Percentiles rank a stretch among this genome's conserved stretches.
These are phyloP conservation scores for Citrus maxima DNA, from an alignment of 345 rosid genomes.

Conservation along the genomic window DNA sequence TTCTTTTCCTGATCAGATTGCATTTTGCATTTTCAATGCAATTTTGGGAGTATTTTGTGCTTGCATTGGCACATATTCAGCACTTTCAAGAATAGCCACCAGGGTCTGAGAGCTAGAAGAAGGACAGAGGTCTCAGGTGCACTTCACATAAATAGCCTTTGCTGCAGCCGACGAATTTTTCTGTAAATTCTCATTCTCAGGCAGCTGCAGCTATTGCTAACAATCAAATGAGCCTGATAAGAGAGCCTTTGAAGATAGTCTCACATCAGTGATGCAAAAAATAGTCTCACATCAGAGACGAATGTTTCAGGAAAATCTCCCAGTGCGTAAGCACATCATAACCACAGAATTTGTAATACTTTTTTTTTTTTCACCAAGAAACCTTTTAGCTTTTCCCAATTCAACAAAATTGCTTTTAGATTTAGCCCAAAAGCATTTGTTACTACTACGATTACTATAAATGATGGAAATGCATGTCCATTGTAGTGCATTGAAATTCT, in stretches of 20 bases:
- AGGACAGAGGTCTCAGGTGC: not conserved
- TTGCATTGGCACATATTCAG: slow-evolving; percentile 63
- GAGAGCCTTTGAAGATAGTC: not conserved
- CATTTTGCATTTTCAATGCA: slow-evolving; percentile 45
- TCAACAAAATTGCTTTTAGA: not conserved
- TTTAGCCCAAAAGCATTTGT: not conserved
- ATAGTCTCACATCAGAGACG: not conserved
- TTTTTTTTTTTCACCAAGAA: not conserved
- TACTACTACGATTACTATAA: not conserved
- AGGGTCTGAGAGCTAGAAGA: slow-evolving; percentile 22
- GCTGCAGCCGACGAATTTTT: slow-evolving; percentile 26
- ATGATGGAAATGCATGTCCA: not conserved
- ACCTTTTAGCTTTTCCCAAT: not conserved
- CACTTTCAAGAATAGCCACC: slow-evolving; percentile 44
- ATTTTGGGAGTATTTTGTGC: slow-evolving; percentile 49
- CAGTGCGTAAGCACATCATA: not conserved
- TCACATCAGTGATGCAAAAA: not conserved
- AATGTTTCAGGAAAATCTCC: not conserved
- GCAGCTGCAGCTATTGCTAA: too few species aligned
- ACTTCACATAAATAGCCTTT: not conserved
- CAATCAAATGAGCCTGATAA: not conserved
- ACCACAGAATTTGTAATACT: not conserved
- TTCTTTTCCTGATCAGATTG: slow-evolving; percentile 37
- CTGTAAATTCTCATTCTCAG: not conserved
- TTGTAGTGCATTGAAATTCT: not conserved